phyloP scores from a whole-genome alignment of 2,329 filamentous ascomycete genomes.

The Sporothrix variecibatus region DNA sequence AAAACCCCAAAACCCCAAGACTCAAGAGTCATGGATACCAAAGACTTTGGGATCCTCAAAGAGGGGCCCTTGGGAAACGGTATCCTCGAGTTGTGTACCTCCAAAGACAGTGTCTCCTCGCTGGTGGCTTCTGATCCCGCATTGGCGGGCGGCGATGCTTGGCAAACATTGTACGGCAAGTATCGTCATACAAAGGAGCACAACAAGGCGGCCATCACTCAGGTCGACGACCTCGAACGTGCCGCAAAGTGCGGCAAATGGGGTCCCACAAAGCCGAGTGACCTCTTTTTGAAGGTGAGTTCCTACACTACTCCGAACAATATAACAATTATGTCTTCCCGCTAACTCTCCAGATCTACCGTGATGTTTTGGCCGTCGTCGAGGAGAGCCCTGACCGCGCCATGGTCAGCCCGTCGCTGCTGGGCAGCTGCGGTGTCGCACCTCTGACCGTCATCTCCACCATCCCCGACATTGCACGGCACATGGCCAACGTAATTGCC shows the following conservation, averaged over 20 bases:
- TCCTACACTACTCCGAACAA: neutral
- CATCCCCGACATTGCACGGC: constrained; percentile 69
- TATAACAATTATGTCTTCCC: neutral
- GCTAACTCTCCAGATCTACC: constrained; percentile 54
- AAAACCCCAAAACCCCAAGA: too few species aligned
- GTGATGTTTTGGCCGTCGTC: constrained; percentile 62
- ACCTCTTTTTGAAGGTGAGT: constrained; percentile 64
- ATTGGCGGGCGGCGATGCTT: constrained; percentile 55
- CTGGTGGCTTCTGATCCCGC: constrained; percentile 56
- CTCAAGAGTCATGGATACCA: neutral
- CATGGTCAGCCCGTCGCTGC: constrained; percentile 54
- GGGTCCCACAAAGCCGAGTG: constrained; percentile 63
- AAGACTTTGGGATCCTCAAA: constrained; percentile 18
- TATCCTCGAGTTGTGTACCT: constrained; percentile 55
- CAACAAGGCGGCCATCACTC: constrained; percentile 19
- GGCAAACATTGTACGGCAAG: constrained; percentile 55
- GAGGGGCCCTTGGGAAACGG: constrained; percentile 44
- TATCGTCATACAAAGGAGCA: constrained; percentile 31
- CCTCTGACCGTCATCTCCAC: constrained; percentile 70
- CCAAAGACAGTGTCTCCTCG: constrained; percentile 57
- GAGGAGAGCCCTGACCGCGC: constrained; percentile 53
- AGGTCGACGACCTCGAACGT: constrained; percentile 51
- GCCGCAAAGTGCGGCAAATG: constrained; percentile 67
- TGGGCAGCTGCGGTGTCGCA: constrained; percentile 60
- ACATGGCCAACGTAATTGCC: constrained; percentile 76